A percentile compares a stretch with the other conserved stretches of the same genome.
Evolutionary conservation across 2,329 filamentous ascomycete genomes (phyloP).

Genomic region (Amphichorda felina): DNA sequence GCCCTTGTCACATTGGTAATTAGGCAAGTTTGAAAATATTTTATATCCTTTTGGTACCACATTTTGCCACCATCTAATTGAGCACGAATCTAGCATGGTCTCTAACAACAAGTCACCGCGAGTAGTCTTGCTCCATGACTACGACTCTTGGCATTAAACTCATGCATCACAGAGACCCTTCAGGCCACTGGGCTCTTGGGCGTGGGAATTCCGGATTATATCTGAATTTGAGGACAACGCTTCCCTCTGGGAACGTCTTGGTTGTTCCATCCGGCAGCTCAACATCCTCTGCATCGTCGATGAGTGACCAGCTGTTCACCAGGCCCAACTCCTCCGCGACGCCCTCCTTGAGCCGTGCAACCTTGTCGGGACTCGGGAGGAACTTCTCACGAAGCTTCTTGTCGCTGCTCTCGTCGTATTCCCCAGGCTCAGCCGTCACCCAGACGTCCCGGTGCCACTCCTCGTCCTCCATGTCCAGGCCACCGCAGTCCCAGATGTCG

Average conservation of each 20-base stretch:
- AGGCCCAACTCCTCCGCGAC: not conserved
- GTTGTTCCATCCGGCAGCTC: conserved; percentile 8
- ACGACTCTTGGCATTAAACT: too few relatives aligned
- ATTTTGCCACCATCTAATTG: too few relatives aligned
- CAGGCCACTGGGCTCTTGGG: too few relatives aligned
- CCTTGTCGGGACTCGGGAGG: not conserved
- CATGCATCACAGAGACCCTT: too few relatives aligned
- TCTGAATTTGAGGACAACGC: conserved; percentile 6
- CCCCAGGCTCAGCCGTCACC: conserved; percentile 8
- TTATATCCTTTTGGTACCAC: too few relatives aligned
- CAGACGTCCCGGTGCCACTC: conserved; percentile 1
- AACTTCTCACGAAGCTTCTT: not conserved
- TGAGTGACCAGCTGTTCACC: not conserved
- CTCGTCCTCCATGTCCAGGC: conserved; percentile 6
- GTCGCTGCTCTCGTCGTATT: conserved; percentile 10
- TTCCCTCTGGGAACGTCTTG: conserved; percentile 10
- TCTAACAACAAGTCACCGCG: too few relatives aligned
- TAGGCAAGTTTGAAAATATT: too few relatives aligned
- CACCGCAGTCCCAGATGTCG: too few relatives aligned
- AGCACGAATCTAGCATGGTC: too few relatives aligned
- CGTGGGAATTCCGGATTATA: conserved; percentile 9
- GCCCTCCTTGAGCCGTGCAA: conserved; percentile 1
- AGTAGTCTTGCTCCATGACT: too few relatives aligned
- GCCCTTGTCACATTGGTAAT: too few relatives aligned
- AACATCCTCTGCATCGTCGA: conserved; percentile 1